A percentile compares a stretch with the other conserved stretches of the same genome.
Evolutionary conservation across 2,329 filamentous ascomycete species (phyloP).

Genomic region (Verticillium longisporum): DNA sequence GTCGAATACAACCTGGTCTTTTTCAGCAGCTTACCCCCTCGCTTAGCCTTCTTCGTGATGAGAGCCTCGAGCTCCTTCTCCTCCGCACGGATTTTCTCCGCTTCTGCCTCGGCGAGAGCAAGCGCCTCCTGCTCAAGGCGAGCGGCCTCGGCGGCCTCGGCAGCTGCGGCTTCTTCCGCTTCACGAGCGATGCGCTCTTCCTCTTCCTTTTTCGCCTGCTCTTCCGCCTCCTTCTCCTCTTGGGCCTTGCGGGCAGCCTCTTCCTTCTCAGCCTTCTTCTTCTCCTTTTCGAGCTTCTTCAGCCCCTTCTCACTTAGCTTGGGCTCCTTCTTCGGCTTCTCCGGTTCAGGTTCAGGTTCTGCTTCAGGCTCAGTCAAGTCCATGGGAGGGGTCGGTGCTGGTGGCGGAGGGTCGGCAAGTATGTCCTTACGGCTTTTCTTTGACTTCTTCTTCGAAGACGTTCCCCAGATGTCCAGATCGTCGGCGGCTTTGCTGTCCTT

Average conservation of each 20-base stretch:
- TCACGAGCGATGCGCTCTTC: conserved; percentile 22
- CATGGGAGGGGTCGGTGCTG: conserved; percentile 40
- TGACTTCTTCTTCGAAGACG: conserved; percentile 34
- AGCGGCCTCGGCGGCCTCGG: conserved; percentile 19
- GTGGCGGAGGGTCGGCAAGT: conserved; percentile 36
- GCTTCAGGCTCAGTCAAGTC: conserved; percentile 35
- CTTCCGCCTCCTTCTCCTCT: conserved; percentile 22
- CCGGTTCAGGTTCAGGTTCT: conserved; percentile 27
- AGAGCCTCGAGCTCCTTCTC: conserved; percentile 32
- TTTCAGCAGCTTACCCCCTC: conserved; percentile 33
- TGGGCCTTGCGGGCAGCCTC: conserved; percentile 34
- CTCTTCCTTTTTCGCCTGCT: conserved; percentile 15
- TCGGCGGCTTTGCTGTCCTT: conserved; percentile 36
- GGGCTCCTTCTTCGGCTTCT: conserved; percentile 33
- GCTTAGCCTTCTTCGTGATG: conserved; percentile 43
- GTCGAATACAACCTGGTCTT: conserved; percentile 37
- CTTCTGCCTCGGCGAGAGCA: conserved; percentile 22
- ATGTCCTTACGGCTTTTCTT: conserved; percentile 31
- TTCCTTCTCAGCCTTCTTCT: conserved; percentile 33
- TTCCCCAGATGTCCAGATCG: conserved; percentile 28
- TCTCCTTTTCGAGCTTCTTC: conserved; percentile 43
- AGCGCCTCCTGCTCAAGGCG: conserved; percentile 15
- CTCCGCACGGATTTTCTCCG: conserved; percentile 18
- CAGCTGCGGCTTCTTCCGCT: conserved; percentile 20
- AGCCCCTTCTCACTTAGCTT: conserved; percentile 44